Base-by-base conservation (phyloP, 208 protist genomes). In the Wallacemonas sp. region DNA sequence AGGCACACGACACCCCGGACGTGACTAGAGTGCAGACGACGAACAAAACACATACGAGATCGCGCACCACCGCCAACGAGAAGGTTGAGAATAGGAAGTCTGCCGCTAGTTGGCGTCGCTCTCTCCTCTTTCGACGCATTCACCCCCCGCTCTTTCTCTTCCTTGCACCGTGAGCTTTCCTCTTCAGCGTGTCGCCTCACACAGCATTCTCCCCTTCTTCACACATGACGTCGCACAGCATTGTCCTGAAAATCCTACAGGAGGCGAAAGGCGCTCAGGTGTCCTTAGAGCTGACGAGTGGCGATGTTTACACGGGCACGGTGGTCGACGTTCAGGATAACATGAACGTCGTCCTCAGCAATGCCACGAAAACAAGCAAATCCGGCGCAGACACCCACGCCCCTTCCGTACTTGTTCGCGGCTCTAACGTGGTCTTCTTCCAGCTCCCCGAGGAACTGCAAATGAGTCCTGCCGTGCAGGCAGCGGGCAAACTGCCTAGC, bases 181-280 rank as follows among this genome's bases (percentile, higher is more conserved):
- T 42, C 12, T 42, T 42, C 13, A 12, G 12, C 37, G 12, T n/a
- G n/a, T n/a, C n/a, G n/a, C n/a, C n/a, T n/a, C n/a, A n/a, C n/a
- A n/a, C n/a, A n/a, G n/a, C 44, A 26, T 38, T 4, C 54, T 0
- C 9, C 17, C 0, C 12, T 55, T 3, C 33, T 24, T 41, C 44
- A 50, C 60, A 17, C 68, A 29, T 65, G 45, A 46, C 39, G 2
- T 37, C 30, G 8, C 29, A 34, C 21, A 89, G 86, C 50, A 91
- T 98, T 41, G 93, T 93, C 21, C 66, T 98, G 17, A 98, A 98
- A 73, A 77, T 98, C 36, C 82, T 98, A 21, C 93, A 91, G 54
- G 95, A 98, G 73, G 84, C 94, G 3, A 72, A 94, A 21, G 88
- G 91, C 54, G 88, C 90, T 15, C 78, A 82, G 17, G 77, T 98